A percentile compares a stretch with the other conserved stretches of the same genome.
These are phyloP conservation scores for Pleomassaria siparia DNA, from an alignment of 2,329 filamentous ascomycete species.

Conservation along the genomic window DNA sequence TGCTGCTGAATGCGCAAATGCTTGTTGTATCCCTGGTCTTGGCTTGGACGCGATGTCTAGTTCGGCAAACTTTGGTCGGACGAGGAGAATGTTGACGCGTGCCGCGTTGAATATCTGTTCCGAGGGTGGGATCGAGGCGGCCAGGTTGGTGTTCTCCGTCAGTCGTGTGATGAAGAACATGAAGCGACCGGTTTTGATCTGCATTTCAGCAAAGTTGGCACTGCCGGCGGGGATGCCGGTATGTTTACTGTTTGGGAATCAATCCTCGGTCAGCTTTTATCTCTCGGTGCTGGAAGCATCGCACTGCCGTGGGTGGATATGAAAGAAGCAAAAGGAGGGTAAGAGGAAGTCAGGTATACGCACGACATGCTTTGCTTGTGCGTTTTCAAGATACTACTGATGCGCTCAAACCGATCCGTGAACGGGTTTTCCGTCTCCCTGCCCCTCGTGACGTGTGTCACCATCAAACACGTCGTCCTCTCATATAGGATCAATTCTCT, in stretches of 20 bases:
- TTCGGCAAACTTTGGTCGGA: slow-evolving; percentile 76
- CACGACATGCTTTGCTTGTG: slow-evolving; percentile 79
- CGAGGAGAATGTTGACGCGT: slow-evolving; percentile 85
- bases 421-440: slow-evolving; percentile 80
- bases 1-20: slow-evolving; percentile 33
- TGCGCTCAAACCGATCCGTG: slow-evolving; percentile 88
- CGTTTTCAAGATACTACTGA: slow-evolving; percentile 97
- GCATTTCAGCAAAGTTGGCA: slow-evolving; percentile 78
- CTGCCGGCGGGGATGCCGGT: slow-evolving; percentile 78
- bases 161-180: slow-evolving; percentile 94
- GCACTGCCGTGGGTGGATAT: no score
- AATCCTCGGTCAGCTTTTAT: neutral
- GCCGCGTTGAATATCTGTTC: slow-evolving; percentile 91
- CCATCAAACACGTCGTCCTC: slow-evolving; percentile 90
- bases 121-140: slow-evolving; percentile 86
- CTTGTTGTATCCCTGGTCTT: slow-evolving; percentile 39
- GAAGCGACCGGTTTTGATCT: slow-evolving; percentile 78
- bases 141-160: slow-evolving; percentile 96
- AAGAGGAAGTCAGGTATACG: slow-evolving; percentile 38
- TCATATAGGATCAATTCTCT: slow-evolving; percentile 95
- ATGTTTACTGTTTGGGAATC: slow-evolving; percentile 60
- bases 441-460: slow-evolving; percentile 84
- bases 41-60: slow-evolving; percentile 52
- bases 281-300: neutral
- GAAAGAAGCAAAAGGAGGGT: slow-evolving; percentile 45